Conservation (phyloP, 2,329 filamentous ascomycete genomes). For the Ceratocystis papillata region DNA sequence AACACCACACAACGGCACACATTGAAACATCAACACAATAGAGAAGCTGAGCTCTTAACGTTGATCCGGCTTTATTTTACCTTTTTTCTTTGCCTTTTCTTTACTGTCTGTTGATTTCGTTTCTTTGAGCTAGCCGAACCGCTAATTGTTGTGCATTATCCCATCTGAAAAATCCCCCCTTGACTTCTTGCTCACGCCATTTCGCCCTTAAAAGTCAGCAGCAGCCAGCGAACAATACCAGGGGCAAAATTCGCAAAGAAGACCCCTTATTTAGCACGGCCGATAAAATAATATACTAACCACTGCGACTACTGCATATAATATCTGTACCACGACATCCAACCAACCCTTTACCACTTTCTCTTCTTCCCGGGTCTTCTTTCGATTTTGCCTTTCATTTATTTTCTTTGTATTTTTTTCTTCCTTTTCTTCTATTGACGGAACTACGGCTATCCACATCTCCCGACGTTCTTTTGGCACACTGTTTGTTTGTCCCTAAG, state of each 20-base stretch:
- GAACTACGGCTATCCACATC: conserved; percentile 1
- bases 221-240: neutral
- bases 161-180: too few relatives aligned
- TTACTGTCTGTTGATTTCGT: neutral
- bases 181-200: neutral
- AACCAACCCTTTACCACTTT: neutral
- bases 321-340: conserved; percentile 11
- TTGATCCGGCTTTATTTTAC: neutral
- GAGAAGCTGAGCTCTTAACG: neutral
- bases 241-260: neutral
- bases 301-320: neutral
- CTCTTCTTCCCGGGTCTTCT: neutral
- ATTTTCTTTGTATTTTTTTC: conserved; percentile 13
- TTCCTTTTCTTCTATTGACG: neutral
- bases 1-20: neutral
- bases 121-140: too few relatives aligned
- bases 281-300: conserved; percentile 10
- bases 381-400: neutral
- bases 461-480: conserved; percentile 12
- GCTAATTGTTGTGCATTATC: too few relatives aligned
- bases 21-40: neutral
- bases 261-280: conserved; percentile 12
- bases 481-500: neutral
- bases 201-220: neutral
- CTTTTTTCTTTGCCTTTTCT: neutral